Conservation (phyloP, 2,329 filamentous ascomycete genomes). For the Claviceps capensis region DNA sequence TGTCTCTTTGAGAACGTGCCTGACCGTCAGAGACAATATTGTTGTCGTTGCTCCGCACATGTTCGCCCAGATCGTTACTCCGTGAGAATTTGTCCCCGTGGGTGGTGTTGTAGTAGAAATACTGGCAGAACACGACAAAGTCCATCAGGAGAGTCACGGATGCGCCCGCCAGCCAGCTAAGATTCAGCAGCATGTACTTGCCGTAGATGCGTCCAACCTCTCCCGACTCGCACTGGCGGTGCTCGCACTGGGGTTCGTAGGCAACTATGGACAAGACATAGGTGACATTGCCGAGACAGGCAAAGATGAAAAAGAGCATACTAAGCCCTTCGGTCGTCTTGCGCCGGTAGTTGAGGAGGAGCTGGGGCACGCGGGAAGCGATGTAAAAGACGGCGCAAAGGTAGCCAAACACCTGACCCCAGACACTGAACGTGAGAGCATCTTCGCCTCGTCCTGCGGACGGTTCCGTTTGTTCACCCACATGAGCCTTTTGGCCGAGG, state of each 20-base stretch:
- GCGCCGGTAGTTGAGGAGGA: slow-evolving; percentile 81
- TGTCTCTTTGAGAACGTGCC: slow-evolving; percentile 10
- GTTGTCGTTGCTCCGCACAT: slow-evolving; percentile 11
- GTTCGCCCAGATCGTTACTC: slow-evolving; percentile 1
- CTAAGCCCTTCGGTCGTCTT: slow-evolving; percentile 90
- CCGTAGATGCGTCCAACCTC: slow-evolving; percentile 58
- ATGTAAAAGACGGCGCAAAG: slow-evolving; percentile 83
- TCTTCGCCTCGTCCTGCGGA: slow-evolving; percentile 26
- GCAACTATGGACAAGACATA: slow-evolving; percentile 88
- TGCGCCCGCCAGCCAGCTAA: slow-evolving; percentile 83
- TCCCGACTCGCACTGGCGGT: slow-evolving; percentile 42
- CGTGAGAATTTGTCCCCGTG: slow-evolving; percentile 14
- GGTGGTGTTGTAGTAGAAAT: slow-evolving; percentile 59
- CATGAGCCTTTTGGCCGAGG: slow-evolving; percentile 32
- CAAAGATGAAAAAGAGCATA: slow-evolving; percentile 91
- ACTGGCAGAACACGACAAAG: slow-evolving; percentile 77
- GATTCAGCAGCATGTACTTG: slow-evolving; percentile 75
- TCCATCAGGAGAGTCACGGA: slow-evolving; percentile 78
- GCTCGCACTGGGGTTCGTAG: slow-evolving; percentile 60
- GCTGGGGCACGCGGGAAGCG: slow-evolving; percentile 75
- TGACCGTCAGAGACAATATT: slow-evolving; percentile 14
- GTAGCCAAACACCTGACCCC: slow-evolving; percentile 88
- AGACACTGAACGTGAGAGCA: slow-evolving; percentile 52
- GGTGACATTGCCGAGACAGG: slow-evolving; percentile 86
- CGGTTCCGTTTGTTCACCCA: slow-evolving; percentile 26